These are phyloP conservation scores for Vitis hybrid DNA, from an alignment of 177 flowering plant species.

Conservation along the genomic window DNA sequence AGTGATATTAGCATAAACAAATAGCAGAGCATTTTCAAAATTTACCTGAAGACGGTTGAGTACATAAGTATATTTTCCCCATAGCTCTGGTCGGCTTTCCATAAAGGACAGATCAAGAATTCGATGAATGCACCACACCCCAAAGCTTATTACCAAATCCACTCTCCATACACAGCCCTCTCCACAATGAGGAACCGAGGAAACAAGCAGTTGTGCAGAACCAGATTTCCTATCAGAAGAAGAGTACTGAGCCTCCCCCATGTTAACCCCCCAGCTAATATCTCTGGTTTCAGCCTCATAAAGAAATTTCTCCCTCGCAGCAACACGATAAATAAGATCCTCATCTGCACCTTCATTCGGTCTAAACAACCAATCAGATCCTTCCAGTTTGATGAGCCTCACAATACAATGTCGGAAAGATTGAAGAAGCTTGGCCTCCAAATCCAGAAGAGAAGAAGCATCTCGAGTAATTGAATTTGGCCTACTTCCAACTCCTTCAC, in stretches of 20 bases:
- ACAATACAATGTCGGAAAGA: slow-evolving; percentile 69
- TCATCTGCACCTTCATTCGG: slow-evolving; percentile 88
- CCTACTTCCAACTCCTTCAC: slow-evolving; percentile 23
- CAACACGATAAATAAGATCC: slow-evolving; percentile 84
- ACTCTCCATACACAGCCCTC: slow-evolving; percentile 82
- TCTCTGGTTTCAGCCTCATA: slow-evolving; percentile 71
- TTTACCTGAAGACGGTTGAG: slow-evolving; percentile 97
- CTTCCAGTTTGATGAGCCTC: slow-evolving; percentile 82
- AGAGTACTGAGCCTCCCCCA: slow-evolving; percentile 36
- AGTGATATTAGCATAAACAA: background rate
- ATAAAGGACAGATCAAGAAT: slow-evolving; percentile 82
- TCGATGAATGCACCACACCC: slow-evolving; percentile 95
- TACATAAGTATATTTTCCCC: slow-evolving; percentile 99
- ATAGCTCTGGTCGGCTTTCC: slow-evolving; percentile 98
- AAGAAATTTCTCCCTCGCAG: slow-evolving; percentile 72
- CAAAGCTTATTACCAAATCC: slow-evolving; percentile 82
- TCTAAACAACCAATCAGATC: slow-evolving; percentile 90
- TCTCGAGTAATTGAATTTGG: slow-evolving; percentile 28
- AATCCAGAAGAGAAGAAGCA: slow-evolving; percentile 36
- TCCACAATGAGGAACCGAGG: slow-evolving; percentile 80
- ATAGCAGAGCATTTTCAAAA: background rate
- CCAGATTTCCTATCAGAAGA: slow-evolving; percentile 40
- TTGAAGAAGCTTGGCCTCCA: slow-evolving; percentile 71
- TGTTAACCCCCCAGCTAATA: slow-evolving; percentile 22
- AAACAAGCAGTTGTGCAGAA: slow-evolving; percentile 28